These are phyloP conservation scores for Epicoccum sorghinum DNA, from an alignment of 2,329 filamentous ascomycete genomes.

Conservation along the genomic window DNA sequence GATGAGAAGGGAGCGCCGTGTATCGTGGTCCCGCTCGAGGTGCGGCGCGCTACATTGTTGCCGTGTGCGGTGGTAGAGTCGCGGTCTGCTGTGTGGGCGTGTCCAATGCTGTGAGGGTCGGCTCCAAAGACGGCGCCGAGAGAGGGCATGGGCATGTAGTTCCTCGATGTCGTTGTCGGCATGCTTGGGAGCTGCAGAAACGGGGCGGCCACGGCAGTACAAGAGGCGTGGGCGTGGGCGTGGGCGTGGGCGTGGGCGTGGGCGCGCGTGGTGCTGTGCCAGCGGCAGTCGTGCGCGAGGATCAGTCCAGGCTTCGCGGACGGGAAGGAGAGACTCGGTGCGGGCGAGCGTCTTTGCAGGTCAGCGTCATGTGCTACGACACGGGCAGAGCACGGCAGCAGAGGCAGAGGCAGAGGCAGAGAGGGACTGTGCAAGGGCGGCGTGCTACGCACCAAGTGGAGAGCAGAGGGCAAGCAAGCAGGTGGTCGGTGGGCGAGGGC, in stretches of 20 bases:
- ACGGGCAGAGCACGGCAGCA: slow-evolving; percentile 15
- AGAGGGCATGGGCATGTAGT: slow-evolving; percentile 65
- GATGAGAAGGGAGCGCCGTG: slow-evolving; percentile 45
- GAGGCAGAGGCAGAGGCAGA: slow-evolving; percentile 17
- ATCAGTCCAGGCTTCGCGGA: slow-evolving; percentile 35
- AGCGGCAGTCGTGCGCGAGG: slow-evolving; percentile 23
- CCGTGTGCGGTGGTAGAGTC: slow-evolving; percentile 32
- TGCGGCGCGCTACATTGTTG: slow-evolving; percentile 40
- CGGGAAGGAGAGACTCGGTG: slow-evolving; percentile 43
- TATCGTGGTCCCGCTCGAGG: slow-evolving; percentile 43
- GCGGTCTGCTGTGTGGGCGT: slow-evolving; percentile 51
- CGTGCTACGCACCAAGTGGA: neutral
- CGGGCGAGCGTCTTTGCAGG: slow-evolving; percentile 44
- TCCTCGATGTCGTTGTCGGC: slow-evolving; percentile 43
- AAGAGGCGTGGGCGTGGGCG: slow-evolving; percentile 9
- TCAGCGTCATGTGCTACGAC: slow-evolving; percentile 39
- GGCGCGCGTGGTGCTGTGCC: slow-evolving; percentile 22
- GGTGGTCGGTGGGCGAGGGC: slow-evolving; percentile 6
- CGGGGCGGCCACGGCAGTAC: neutral
- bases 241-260: slow-evolving; percentile 8
- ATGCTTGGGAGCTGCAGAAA: slow-evolving; percentile 36
- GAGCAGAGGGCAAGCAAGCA: slow-evolving; percentile 1
- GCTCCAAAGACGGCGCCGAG: slow-evolving; percentile 79
- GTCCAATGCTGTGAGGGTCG: slow-evolving; percentile 56
- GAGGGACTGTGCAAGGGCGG: neutral